Percentiles rank a stretch among this genome's conserved stretches.
These are phyloP conservation scores for Hibiscus tridactylites DNA, from an alignment of 345 rosid species.

Conservation along the genomic window DNA sequence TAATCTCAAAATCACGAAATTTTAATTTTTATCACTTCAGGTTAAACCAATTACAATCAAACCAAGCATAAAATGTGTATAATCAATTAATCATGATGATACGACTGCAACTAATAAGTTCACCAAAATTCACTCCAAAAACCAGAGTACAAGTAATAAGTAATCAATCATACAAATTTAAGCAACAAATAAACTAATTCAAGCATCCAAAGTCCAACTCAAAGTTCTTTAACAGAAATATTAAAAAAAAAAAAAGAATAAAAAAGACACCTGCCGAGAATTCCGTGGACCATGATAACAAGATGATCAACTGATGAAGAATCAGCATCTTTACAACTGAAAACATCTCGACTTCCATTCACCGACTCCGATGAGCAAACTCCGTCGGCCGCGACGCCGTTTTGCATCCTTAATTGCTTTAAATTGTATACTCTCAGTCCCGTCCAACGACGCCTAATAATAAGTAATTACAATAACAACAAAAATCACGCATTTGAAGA, in stretches of 20 bases:
- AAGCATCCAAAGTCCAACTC: background rate
- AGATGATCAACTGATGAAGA: conserved; percentile 83
- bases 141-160: background rate
- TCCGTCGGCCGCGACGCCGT: conserved; percentile 27
- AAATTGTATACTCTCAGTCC: background rate
- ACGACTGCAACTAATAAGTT: no score
- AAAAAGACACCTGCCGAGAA: conserved; percentile 64
- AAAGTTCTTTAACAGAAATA: background rate
- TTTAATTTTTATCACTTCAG: background rate
- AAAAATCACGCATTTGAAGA: background rate
- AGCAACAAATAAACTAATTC: background rate
- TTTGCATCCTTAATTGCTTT: conserved; percentile 20
- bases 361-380: conserved; percentile 60
- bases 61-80: background rate
- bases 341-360: conserved; percentile 63
- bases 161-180: background rate
- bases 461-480: background rate
- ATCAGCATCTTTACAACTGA: conserved; percentile 57
- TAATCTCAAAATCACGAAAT: background rate
- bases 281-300: conserved; percentile 91
- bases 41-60: background rate
- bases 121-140: no score
- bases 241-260: background rate
- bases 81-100: background rate
- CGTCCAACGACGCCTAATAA: background rate